Conservation (phyloP, 148 eudicot genomes). For the Diospyros kaki region DNA sequence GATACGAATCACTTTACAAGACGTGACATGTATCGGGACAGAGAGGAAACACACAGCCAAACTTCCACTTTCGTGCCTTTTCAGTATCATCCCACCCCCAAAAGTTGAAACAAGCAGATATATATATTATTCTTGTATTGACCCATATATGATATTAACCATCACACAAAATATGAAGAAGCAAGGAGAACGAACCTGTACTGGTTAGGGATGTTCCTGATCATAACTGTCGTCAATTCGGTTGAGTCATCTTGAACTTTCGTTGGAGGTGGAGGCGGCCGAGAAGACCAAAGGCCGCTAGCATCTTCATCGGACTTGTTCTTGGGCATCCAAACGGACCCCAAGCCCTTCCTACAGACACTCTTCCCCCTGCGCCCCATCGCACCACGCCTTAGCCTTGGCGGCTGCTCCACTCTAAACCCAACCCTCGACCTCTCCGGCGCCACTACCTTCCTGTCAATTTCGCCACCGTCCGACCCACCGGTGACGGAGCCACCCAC, state of each 20-base stretch:
- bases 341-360: background rate
- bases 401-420: background rate
- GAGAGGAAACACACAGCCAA: background rate
- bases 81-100: no score
- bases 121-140: no score
- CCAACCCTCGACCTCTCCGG: background rate
- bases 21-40: background rate
- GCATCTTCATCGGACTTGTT: background rate
- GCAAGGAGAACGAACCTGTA: constrained; percentile 8
- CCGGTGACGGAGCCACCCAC: background rate
- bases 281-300: background rate
- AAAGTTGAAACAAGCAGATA: no score
- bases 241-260: background rate
- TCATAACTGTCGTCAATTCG: constrained; percentile 19
- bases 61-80: no score
- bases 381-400: background rate
- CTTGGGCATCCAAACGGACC: background rate
- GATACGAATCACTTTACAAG: no score
- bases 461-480: background rate
- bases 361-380: background rate
- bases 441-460: background rate
- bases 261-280: background rate
- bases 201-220: constrained; percentile 30
- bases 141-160: no score
- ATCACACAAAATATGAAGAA: no score